phyloP scores from a whole-genome alignment of 164 flowering plant species.

The Annona cherimola region DNA sequence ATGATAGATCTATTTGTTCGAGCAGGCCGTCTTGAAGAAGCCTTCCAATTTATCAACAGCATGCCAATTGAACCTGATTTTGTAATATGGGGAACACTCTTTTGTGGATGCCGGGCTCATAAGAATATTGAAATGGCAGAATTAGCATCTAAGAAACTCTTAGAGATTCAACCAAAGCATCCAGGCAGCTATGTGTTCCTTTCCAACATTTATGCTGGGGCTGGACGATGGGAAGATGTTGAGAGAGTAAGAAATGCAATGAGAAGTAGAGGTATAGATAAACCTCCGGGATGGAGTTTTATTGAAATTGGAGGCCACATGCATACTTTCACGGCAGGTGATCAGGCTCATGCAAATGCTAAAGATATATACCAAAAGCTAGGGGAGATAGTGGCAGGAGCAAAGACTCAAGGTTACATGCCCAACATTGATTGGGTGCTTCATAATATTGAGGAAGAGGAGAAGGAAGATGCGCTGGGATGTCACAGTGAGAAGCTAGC shows the following conservation, averaged over 20 bases:
- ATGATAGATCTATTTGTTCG: conserved; percentile 46
- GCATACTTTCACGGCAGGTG: conserved; percentile 40
- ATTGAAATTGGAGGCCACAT: conserved; percentile 36
- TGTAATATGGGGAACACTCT: conserved; percentile 57
- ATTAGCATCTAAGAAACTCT: conserved; percentile 32
- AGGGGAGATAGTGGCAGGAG: conserved; percentile 28
- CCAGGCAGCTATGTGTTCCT: conserved; percentile 43
- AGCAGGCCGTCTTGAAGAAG: conserved; percentile 44
- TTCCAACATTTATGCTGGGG: conserved; percentile 40
- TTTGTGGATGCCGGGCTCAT: conserved; percentile 50
- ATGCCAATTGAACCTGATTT: conserved; percentile 49
- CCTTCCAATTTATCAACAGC: conserved; percentile 30
- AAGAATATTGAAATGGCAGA: conserved; percentile 41
- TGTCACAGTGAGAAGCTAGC: conserved; percentile 53
- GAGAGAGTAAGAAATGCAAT: conserved; percentile 37
- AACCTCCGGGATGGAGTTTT: conserved; percentile 49
- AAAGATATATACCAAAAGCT: conserved; percentile 29
- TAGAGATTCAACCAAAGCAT: conserved; percentile 43
- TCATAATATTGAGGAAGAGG: conserved; percentile 54
- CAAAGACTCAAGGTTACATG: conserved; percentile 32
- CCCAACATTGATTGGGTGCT: conserved; percentile 45
- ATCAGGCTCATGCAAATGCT: conserved; percentile 21
- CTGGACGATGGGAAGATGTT: conserved; percentile 39
- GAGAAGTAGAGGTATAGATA: conserved; percentile 31
- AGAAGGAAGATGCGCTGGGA: conserved; percentile 49